These are phyloP conservation scores for Zostera marina DNA, from an alignment of 116 monocot genomes.

Conservation along the genomic window DNA sequence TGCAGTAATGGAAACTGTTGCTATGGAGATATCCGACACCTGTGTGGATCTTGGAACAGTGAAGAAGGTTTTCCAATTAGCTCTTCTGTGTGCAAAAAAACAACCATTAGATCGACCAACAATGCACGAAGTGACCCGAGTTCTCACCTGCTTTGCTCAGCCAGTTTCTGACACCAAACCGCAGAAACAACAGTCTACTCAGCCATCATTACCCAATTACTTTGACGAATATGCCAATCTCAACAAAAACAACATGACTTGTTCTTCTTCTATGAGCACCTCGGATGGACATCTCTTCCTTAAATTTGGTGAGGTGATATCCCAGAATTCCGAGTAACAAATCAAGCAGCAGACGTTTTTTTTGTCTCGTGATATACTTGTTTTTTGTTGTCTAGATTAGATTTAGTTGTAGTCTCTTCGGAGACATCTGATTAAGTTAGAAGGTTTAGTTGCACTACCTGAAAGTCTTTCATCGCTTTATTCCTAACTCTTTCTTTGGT, in stretches of 20 bases:
- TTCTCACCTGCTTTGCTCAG: conserved; percentile 46
- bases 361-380: background rate
- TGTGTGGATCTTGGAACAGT: conserved; percentile 51
- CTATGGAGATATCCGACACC: conserved; percentile 46
- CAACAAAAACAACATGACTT: conserved; percentile 24
- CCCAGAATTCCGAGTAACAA: conserved; percentile 56
- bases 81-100: conserved; percentile 74
- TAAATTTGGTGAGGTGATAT: conserved; percentile 90
- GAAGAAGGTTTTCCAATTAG: conserved; percentile 81
- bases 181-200: conserved; percentile 6
- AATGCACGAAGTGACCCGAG: conserved; percentile 80
- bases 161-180: conserved; percentile 13
- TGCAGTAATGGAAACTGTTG: conserved; percentile 74
- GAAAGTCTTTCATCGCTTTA: too few relatives aligned
- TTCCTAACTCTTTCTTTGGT: too few relatives aligned
- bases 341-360: conserved; percentile 5
- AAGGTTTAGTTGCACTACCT: too few relatives aligned
- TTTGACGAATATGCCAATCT: conserved; percentile 47
- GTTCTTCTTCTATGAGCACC: conserved; percentile 42
- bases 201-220: conserved; percentile 27
- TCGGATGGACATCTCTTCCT: conserved; percentile 84
- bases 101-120: conserved; percentile 75
- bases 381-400: background rate
- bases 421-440: too few relatives aligned
- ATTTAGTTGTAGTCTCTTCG: too few relatives aligned